These are phyloP conservation scores for Triticum monococcum DNA, from an alignment of 176 grass and related monocot genomes.

Conservation along the genomic window DNA sequence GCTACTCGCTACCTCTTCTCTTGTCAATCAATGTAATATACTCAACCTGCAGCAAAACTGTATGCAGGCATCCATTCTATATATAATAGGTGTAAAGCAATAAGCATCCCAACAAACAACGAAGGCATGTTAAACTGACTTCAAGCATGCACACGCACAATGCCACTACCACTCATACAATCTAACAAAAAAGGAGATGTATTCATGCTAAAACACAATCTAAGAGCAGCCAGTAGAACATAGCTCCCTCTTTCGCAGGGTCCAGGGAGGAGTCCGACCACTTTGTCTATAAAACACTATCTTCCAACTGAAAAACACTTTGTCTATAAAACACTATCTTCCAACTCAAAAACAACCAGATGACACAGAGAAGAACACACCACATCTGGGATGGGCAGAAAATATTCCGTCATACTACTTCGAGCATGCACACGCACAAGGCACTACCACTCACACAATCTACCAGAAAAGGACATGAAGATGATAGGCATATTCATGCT, in stretches of 20 bases:
- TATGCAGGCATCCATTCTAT: not conserved
- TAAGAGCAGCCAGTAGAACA: too few relatives aligned
- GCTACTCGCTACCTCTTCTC: not conserved
- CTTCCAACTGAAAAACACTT: not conserved
- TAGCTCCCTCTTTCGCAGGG: too few relatives aligned
- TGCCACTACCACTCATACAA: not conserved
- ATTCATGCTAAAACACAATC: not conserved
- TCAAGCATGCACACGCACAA: not conserved
- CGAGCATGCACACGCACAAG: too few relatives aligned
- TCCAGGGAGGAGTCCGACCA: too few relatives aligned
- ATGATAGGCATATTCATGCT: not conserved
- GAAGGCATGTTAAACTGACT: not conserved
- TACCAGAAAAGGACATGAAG: not conserved
- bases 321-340: not conserved
- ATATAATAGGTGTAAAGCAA: not conserved
- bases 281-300: not conserved
- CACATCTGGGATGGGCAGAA: not conserved
- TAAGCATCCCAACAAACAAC: not conserved
- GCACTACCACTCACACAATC: not conserved
- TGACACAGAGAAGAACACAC: not conserved
- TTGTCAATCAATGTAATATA: not conserved
- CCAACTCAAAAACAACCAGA: not conserved
- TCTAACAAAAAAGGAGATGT: not conserved
- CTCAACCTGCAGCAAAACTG: not conserved
- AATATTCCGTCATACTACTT: constrained; percentile 3